Evolutionary conservation across 441 rosid species (phyloP).

Genomic region (Brassica hybrid): DNA sequence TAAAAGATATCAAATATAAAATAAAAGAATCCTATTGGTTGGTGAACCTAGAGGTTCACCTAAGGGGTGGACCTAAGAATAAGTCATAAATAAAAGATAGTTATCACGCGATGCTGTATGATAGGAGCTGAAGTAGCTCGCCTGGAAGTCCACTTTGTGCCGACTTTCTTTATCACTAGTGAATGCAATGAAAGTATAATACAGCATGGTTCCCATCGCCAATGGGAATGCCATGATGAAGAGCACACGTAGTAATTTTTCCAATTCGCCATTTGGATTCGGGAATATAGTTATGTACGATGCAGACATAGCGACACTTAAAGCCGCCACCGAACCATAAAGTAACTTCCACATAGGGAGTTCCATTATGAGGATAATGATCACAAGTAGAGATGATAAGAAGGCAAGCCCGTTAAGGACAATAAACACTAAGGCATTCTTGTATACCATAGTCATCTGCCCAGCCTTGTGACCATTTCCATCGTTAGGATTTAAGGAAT

Average conservation of each 20-base stretch:
- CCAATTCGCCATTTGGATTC: not conserved
- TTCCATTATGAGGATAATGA: constrained; percentile 22
- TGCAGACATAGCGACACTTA: not conserved
- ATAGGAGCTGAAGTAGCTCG: not conserved
- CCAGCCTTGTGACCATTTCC: constrained; percentile 17
- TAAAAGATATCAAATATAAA: no score
- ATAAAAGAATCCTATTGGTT: no score
- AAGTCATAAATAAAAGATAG: no score
- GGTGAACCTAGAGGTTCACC: no score
- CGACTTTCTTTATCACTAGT: not conserved
- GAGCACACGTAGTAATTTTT: not conserved
- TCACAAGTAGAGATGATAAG: constrained; percentile 5
- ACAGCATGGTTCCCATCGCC: not conserved
- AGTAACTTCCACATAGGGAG: constrained; percentile 24
- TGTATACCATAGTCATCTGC: constrained; percentile 17
- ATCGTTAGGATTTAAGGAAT: not conserved
- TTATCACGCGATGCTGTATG: no score
- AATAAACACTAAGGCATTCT: not conserved
- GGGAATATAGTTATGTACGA: not conserved
- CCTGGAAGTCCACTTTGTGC: not conserved
- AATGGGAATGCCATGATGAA: not conserved
- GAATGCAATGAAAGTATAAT: not conserved
- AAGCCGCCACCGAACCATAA: not conserved
- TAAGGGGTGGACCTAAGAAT: no score
- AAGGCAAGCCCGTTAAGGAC: constrained; percentile 31